These are phyloP conservation scores for Hyphopichia buzzinii DNA, from an alignment of 1,139 yeast genomes.

Conservation along the genomic window DNA sequence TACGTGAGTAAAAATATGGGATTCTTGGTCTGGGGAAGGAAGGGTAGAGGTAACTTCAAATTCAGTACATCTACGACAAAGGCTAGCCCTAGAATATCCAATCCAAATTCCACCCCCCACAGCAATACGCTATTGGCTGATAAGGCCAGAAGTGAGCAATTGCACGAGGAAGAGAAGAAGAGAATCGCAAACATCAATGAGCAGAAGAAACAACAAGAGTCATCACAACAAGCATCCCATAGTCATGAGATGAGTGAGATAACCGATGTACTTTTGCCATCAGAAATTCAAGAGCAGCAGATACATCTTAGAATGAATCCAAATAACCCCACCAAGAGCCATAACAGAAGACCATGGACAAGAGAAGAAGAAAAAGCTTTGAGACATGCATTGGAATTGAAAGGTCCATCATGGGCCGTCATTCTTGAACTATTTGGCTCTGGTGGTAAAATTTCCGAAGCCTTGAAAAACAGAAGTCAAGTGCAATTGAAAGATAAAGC, in stretches of 20 bases:
- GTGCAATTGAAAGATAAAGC: constrained; percentile 95
- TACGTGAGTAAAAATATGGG: constrained; percentile 77
- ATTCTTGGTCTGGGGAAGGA: constrained; percentile 67
- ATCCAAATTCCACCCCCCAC: constrained; percentile 19
- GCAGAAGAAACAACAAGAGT: constrained; percentile 13
- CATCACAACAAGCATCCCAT: neutral
- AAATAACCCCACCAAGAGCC: constrained; percentile 22
- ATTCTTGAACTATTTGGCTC: constrained; percentile 87
- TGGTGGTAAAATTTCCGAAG: constrained; percentile 84
- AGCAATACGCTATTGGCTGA: constrained; percentile 22
- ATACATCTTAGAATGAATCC: constrained; percentile 38
- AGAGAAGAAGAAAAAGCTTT: constrained; percentile 85
- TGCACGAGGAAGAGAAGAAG: constrained; percentile 4
- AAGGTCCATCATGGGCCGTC: constrained; percentile 93
- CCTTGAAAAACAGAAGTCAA: constrained; percentile 80
- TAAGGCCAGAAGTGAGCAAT: neutral
- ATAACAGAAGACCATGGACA: constrained; percentile 75
- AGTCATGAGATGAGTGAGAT: constrained; percentile 20
- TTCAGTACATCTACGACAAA: constrained; percentile 5
- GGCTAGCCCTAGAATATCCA: constrained; percentile 2
- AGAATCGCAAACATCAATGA: constrained; percentile 4
- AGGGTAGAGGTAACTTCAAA: constrained; percentile 31
- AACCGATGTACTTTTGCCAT: constrained; percentile 38
- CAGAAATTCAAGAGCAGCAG: constrained; percentile 48
- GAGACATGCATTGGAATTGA: constrained; percentile 72